These are phyloP conservation scores for Suhomyces sp. DNA, from an alignment of 805 yeast species.

Conservation along the genomic window DNA sequence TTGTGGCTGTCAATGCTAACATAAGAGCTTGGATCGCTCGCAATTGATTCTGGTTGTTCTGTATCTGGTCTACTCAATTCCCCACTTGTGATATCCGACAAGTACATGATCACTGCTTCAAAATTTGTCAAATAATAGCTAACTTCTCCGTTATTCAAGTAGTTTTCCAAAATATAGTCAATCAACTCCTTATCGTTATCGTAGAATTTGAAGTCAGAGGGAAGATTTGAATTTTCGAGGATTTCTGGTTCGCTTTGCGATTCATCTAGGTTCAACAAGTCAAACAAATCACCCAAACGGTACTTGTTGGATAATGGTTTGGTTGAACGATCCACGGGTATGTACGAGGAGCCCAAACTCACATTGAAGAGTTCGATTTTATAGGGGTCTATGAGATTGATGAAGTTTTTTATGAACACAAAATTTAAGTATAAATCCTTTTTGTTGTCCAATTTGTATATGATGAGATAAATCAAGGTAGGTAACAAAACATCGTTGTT, in stretches of 20 bases:
- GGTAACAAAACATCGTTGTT: slow-evolving; percentile 44
- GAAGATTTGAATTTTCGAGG: slow-evolving; percentile 5
- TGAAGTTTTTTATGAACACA: slow-evolving; percentile 36
- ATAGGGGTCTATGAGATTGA: slow-evolving; percentile 33
- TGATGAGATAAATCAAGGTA: slow-evolving; percentile 34
- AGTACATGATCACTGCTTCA: slow-evolving; percentile 40
- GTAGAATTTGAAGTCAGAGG: slow-evolving; percentile 23
- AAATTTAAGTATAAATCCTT: slow-evolving; percentile 37
- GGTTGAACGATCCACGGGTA: slow-evolving; percentile 13
- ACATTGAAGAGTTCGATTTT: slow-evolving; percentile 21
- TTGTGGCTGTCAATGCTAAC: slow-evolving; percentile 1
- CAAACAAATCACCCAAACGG: slow-evolving; percentile 24
- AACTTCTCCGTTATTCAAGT: slow-evolving; percentile 39
- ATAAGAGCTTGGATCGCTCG: too few relatives aligned
- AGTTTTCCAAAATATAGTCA: slow-evolving; percentile 23
- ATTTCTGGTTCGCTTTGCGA: slow-evolving; percentile 2
- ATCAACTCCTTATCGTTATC: slow-evolving; percentile 30
- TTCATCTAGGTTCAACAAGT: slow-evolving; percentile 29
- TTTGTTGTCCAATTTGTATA: slow-evolving; percentile 23
- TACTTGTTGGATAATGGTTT: slow-evolving; percentile 14
- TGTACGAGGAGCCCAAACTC: slow-evolving; percentile 20
- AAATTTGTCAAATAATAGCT: slow-evolving; percentile 41
- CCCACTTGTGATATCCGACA: slow-evolving; percentile 34
- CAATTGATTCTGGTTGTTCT: neutral
- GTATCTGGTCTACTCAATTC: slow-evolving; percentile 21